Conservation (phyloP, 805 yeast species). For the Ogataea degrootiae region DNA sequence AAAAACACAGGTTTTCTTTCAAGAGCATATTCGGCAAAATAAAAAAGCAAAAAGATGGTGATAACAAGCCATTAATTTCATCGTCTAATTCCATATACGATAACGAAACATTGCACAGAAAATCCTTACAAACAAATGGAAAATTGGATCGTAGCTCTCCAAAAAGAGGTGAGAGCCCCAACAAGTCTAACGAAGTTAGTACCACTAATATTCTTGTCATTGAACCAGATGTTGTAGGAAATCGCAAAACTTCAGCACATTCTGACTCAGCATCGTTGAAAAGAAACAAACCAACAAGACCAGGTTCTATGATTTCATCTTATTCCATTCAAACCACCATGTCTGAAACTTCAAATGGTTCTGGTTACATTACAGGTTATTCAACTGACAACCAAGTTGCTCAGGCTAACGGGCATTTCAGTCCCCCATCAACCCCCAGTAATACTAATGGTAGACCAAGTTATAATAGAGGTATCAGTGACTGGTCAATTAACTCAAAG, state of each 20-base stretch:
- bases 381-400: conserved; percentile 27
- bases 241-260: conserved; percentile 6
- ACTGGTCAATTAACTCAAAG: conserved; percentile 24
- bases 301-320: conserved; percentile 49
- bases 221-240: conserved; percentile 11
- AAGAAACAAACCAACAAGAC: conserved; percentile 32
- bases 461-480: conserved; percentile 30
- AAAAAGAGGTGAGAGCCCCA: no score
- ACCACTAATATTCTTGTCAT: conserved; percentile 16
- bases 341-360: conserved; percentile 48
- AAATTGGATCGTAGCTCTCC: no score
- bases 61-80: not conserved
- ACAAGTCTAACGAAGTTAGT: no score
- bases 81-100: not conserved
- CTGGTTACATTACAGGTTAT: conserved; percentile 33
- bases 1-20: conserved; percentile 9
- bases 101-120: not conserved
- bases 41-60: conserved; percentile 4
- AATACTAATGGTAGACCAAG: conserved; percentile 16
- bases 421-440: not conserved
- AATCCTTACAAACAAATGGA: not conserved
- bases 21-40: conserved; percentile 9
- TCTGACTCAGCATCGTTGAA: conserved; percentile 8
- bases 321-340: conserved; percentile 43
- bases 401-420: conserved; percentile 1